A percentile compares a stretch with the other conserved stretches of the same genome.
Conservation (phyloP, 164 flowering plant species). For the Sextonia rubra region DNA sequence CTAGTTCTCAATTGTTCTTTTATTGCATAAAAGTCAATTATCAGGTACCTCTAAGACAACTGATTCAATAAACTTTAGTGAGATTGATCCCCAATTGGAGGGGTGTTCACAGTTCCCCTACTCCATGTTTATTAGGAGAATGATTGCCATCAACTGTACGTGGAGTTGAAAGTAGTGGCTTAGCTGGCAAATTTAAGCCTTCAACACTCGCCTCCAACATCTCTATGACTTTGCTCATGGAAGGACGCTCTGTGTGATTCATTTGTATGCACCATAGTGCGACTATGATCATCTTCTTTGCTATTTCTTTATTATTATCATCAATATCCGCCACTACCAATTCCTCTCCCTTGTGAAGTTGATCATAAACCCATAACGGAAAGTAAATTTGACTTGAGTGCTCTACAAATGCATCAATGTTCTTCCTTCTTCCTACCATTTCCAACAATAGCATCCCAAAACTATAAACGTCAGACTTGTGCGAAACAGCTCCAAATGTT, state of each 20-base stretch:
- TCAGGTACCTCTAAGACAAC: too few relatives aligned
- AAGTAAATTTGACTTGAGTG: conserved; percentile 19
- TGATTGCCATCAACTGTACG: not conserved
- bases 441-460: conserved; percentile 4
- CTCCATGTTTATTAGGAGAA: too few relatives aligned
- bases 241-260: not conserved
- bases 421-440: conserved; percentile 7
- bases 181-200: not conserved
- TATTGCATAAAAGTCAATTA: too few relatives aligned
- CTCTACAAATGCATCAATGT: not conserved
- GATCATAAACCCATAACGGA: conserved; percentile 25
- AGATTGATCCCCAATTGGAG: too few relatives aligned
- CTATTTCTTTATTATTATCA: not conserved
- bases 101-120: too few relatives aligned
- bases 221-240: not conserved
- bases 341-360: conserved; percentile 3
- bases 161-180: not conserved
- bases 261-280: conserved; percentile 5
- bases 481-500: conserved; percentile 4
- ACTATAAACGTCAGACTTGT: conserved; percentile 14
- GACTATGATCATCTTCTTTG: not conserved
- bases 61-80: too few relatives aligned
- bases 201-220: not conserved
- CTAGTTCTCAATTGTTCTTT: too few relatives aligned
- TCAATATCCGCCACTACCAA: conserved; percentile 8